Conservation (phyloP, 2,329 filamentous ascomycete species). For the Pestalotiopsis sp. region DNA sequence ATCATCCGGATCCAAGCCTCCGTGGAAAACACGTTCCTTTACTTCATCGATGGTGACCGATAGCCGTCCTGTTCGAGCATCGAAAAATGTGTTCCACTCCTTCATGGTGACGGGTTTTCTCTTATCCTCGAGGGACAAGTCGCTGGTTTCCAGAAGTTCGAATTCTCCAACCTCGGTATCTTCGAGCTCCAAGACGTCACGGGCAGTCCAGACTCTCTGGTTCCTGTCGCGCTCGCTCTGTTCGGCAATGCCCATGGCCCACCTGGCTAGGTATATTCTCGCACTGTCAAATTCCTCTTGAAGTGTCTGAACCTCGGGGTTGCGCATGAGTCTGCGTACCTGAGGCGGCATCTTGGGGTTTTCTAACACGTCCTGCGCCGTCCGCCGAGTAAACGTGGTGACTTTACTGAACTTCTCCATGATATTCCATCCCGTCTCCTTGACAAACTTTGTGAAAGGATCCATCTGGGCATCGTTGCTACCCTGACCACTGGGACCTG, state of each 20-base stretch:
- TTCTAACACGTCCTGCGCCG: slow-evolving; percentile 88
- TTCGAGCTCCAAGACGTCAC: slow-evolving; percentile 90
- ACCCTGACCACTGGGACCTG: slow-evolving; percentile 40
- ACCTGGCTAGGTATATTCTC: slow-evolving; percentile 88
- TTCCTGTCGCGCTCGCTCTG: slow-evolving; percentile 88
- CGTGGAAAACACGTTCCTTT: slow-evolving; percentile 97
- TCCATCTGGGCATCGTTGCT: slow-evolving; percentile 78
- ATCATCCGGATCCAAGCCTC: slow-evolving; percentile 84
- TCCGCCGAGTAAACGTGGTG: slow-evolving; percentile 90
- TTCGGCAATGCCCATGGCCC: slow-evolving; percentile 98
- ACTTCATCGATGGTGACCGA: slow-evolving; percentile 86
- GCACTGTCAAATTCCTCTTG: slow-evolving; percentile 98
- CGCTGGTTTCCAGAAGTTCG: slow-evolving; percentile 81
- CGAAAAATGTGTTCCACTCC: slow-evolving; percentile 94
- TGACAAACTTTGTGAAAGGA: slow-evolving; percentile 88
- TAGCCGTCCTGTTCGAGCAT: slow-evolving; percentile 71
- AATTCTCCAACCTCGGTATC: slow-evolving; percentile 95
- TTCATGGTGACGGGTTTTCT: slow-evolving; percentile 76
- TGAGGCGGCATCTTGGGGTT: slow-evolving; percentile 91
- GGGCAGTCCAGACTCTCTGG: slow-evolving; percentile 89
- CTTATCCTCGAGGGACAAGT: slow-evolving; percentile 74
- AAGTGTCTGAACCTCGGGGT: slow-evolving; percentile 91
- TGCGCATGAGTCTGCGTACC: slow-evolving; percentile 79
- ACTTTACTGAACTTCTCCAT: slow-evolving; percentile 97
- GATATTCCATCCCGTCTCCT: slow-evolving; percentile 94